Percentiles rank a stretch among this genome's conserved stretches.
Evolutionary conservation across 1,139 yeast species (phyloP).

Genomic region (Starmera stellimalicola): DNA sequence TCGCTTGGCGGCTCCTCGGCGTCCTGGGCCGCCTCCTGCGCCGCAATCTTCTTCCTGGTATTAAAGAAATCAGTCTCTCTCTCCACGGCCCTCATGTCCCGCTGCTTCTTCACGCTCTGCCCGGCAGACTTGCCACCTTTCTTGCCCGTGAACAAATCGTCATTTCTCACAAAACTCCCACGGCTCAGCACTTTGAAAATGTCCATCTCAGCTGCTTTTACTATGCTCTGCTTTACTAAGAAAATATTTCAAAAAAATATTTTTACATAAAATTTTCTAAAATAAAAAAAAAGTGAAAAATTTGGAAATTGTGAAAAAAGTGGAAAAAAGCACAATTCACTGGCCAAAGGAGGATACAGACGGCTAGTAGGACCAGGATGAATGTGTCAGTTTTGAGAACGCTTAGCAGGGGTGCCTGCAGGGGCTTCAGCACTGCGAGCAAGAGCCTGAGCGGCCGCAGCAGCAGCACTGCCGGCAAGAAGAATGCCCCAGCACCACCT

Average conservation of each 20-base stretch:
- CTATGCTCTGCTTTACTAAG: too few relatives aligned
- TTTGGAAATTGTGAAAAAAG: neutral
- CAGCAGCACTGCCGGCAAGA: neutral
- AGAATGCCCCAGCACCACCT: neutral
- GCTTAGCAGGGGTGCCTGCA: too few relatives aligned
- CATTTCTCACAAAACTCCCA: constrained; percentile 69
- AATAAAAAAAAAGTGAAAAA: neutral
- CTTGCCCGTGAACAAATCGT: neutral
- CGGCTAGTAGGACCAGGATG: too few relatives aligned
- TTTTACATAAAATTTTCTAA: neutral
- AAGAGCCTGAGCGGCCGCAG: neutral
- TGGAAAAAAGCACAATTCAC: neutral
- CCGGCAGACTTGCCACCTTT: constrained; percentile 3
- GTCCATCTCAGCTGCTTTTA: constrained; percentile 56
- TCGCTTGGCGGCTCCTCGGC: constrained; percentile 15
- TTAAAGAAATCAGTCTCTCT: constrained; percentile 67
- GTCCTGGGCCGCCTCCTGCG: constrained; percentile 5
- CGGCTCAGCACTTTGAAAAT: constrained; percentile 76
- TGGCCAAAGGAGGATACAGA: too few relatives aligned
- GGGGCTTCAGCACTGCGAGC: too few relatives aligned
- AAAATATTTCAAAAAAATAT: too few relatives aligned
- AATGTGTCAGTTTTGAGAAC: too few relatives aligned
- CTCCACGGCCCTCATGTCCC: constrained; percentile 35
- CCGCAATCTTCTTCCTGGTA: constrained; percentile 32
- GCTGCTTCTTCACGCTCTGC: constrained; percentile 23